phyloP scores from a whole-genome alignment of 1,284 basidiomycete species.

The Ceratobasidium sp. region DNA sequence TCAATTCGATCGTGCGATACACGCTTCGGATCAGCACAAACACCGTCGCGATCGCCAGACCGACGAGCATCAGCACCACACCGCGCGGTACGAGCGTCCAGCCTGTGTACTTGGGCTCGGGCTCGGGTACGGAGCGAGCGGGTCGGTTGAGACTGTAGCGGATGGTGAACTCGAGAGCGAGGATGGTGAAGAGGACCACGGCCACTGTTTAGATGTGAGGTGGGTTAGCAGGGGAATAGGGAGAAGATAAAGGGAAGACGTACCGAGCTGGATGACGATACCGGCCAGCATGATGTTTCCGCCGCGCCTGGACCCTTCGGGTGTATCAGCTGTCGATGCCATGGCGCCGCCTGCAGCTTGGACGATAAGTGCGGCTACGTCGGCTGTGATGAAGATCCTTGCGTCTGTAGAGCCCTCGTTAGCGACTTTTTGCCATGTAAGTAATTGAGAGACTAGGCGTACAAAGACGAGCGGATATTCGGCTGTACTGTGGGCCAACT shows the following conservation, averaged over 20 bases:
- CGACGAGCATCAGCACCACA: slow-evolving; percentile 45
- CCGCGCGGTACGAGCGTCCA: slow-evolving; percentile 22
- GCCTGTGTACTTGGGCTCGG: slow-evolving; percentile 24
- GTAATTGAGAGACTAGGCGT: slow-evolving; percentile 7
- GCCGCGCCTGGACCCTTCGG: slow-evolving; percentile 47
- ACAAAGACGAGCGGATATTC: slow-evolving; percentile 55
- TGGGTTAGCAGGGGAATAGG: neutral
- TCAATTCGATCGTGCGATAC: slow-evolving; percentile 52
- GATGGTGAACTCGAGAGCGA: slow-evolving; percentile 53
- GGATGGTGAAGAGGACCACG: slow-evolving; percentile 54
- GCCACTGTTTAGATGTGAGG: slow-evolving; percentile 49
- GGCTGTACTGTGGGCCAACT: slow-evolving; percentile 57
- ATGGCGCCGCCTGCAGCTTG: slow-evolving; percentile 61
- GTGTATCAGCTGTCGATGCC: slow-evolving; percentile 50
- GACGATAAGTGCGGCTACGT: slow-evolving; percentile 59
- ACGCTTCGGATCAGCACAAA: slow-evolving; percentile 47
- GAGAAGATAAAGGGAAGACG: slow-evolving; percentile 28
- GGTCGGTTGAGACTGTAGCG: slow-evolving; percentile 48
- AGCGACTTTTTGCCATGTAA: neutral
- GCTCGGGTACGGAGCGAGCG: slow-evolving; percentile 50
- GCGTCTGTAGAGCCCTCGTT: slow-evolving; percentile 52
- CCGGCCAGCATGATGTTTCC: slow-evolving; percentile 54
- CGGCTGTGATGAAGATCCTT: slow-evolving; percentile 58
- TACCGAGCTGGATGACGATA: slow-evolving; percentile 54
- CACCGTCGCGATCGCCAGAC: slow-evolving; percentile 47